Evolutionary conservation across 768 basidiomycete genomes (phyloP), one percentile per base, ranked within the genome.

Genomic region (Rhodosporidiobolus sp.): DNA sequence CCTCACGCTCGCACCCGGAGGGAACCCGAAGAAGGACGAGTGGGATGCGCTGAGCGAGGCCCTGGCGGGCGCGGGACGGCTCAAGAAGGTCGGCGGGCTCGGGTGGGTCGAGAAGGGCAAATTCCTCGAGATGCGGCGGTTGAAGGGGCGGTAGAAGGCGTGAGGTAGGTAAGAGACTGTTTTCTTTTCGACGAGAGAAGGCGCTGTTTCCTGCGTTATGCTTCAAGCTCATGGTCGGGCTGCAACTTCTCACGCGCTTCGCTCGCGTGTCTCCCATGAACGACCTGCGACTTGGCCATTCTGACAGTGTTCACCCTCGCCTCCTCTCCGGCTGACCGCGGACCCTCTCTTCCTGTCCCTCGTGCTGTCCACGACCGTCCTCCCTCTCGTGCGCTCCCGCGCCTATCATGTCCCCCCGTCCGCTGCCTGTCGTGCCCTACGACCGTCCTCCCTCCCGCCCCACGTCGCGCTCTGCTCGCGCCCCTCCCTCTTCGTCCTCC

Each of bases 51-150:
- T 73, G 20, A 67, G 49, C 22, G 76, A 77, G 22, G 24, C 59
- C 7, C 20, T 73, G 22, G 67, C 69, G 6, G 35, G 11, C 12
- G 46, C 67, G 63, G 69, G 60, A 1, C 55, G 69, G 70, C 56
- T 74, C 30, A 77, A 77, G 56, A 43, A 45, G 38, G 55, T 63
- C 2, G 73, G 58, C 12, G 73, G 55, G 46, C 16, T 77, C 19
- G 67, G 65, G 5, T 68, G 66, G 76, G 59, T 50, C 48, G 73
- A 69, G 28, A 77, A 77, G 67, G 55, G 53, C 17, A 59, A 48
- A 35, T 77, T 77, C 53, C 59, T 77, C 38, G 67, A 72, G 55
- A 74, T 70, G 20, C 53, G 73, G 48, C 43, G 48, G n/a, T 10
- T 60, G n/a, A 69, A 70, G 53, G 54, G 50, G 22, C 34, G 65